Base-by-base conservation (phyloP, 139 green algal species). In the Chlorella vulgaris region DNA sequence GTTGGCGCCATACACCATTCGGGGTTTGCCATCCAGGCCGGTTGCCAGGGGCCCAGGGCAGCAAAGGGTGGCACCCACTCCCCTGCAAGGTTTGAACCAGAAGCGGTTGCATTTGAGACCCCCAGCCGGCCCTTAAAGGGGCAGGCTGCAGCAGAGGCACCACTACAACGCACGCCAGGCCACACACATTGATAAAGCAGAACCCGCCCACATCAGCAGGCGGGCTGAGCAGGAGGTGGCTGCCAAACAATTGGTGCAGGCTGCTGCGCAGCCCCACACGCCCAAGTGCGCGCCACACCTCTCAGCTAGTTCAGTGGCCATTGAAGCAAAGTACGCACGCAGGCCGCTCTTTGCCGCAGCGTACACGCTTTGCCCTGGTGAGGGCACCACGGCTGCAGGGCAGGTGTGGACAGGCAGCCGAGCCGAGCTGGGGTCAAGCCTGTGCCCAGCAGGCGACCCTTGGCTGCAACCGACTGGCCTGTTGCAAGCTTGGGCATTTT, bases 1-100 rank as follows among this genome's bases (percentile, higher is more conserved):
- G 19, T 76, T 84, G 24, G 88, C 50, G 29, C 88, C 89, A 82
- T 88, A 96, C 47, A 97, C 88, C 18, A 85, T 63, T 10, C 93
- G 82, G 1, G 84, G 80, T 51, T 68, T 75, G 15, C 43, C 75
- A 29, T 70, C 83, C 0, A 65, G 28, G 35, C 78, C 78, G 1
- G 87, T 87, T 21, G 83, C 81, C 8, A 96, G 73, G 1, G 94
- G 94, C 0, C 94, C 94, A 1, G 94, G 94, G 78, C 94, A 97
- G 70, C 86, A 90, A 22, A 97, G 84, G 1, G 92, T 96, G 2
- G 94, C 91, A 2, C 84, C 71, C 24, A 97, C 80, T 6, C 84
- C 85, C 60, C 90, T 95, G 85, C 63, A 75, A 7, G 7, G 7
- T 10, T 26, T 24, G 53, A 7, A 29, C 15, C 19, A 47, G 29